phyloP scores from a whole-genome alignment of 2,329 filamentous ascomycete genomes.

The Neonectria hederae region DNA sequence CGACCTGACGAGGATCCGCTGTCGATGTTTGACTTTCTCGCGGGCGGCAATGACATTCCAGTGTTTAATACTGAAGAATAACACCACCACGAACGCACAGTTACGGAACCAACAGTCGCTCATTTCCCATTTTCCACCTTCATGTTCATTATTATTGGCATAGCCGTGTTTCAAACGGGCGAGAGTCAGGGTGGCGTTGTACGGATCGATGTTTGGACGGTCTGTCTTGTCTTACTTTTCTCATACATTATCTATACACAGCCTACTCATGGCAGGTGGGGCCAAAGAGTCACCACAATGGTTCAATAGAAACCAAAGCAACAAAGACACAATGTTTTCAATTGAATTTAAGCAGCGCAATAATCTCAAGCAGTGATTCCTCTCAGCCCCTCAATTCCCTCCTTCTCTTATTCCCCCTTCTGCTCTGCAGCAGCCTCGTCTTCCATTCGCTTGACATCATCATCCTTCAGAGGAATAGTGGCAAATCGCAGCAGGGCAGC shows the following conservation, averaged over 20 bases:
- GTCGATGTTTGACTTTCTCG: slow-evolving; percentile 39
- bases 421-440: background rate
- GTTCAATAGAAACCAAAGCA: background rate
- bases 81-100: background rate
- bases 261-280: background rate
- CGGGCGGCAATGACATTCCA: slow-evolving; percentile 32
- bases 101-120: background rate
- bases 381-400: background rate
- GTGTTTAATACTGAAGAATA: slow-evolving; percentile 40
- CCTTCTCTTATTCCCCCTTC: background rate
- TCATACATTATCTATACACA: background rate
- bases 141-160: background rate
- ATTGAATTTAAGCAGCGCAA: background rate
- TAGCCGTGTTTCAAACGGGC: background rate
- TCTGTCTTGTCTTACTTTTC: background rate
- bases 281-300: background rate
- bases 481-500: slow-evolving; percentile 31
- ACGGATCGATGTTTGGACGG: background rate
- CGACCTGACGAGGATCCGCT: slow-evolving; percentile 36
- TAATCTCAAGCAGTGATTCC: background rate
- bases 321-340: background rate
- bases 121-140: background rate
- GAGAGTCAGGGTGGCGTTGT: background rate
- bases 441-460: slow-evolving; percentile 28
- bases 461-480: slow-evolving; percentile 26